Evolutionary conservation across 768 basidiomycete species (phyloP).

Genomic region (Imleria badia): DNA sequence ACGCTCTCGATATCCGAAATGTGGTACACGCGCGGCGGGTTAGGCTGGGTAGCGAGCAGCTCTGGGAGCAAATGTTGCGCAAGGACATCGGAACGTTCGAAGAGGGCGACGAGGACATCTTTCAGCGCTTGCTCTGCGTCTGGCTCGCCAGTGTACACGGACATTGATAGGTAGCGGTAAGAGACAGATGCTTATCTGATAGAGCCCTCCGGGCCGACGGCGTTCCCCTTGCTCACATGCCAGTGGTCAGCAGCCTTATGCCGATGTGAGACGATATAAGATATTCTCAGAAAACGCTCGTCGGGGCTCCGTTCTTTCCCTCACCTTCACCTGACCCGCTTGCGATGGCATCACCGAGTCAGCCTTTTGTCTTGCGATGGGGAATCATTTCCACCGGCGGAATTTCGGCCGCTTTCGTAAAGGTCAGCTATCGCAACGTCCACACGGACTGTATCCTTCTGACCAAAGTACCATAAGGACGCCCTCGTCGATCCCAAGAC

Average conservation of each 20-base stretch:
- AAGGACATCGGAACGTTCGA: constrained; percentile 69
- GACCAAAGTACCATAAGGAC: constrained; percentile 49
- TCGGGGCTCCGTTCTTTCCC: not conserved
- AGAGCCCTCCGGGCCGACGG: constrained; percentile 4
- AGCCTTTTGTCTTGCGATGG: constrained; percentile 62
- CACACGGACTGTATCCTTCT: not conserved
- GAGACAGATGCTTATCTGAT: constrained; percentile 8
- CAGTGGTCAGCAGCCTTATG: constrained; percentile 2
- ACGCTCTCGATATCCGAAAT: constrained; percentile 49
- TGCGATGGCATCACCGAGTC: constrained; percentile 18
- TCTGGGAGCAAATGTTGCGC: constrained; percentile 52
- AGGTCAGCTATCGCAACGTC: constrained; percentile 41
- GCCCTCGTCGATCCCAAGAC: constrained; percentile 71
- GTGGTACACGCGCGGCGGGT: constrained; percentile 17
- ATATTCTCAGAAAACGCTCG: not conserved
- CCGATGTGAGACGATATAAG: constrained; percentile 1
- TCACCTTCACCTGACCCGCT: not conserved
- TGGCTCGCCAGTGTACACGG: not conserved
- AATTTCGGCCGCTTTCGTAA: constrained; percentile 68
- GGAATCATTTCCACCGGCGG: constrained; percentile 84
- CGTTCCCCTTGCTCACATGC: constrained; percentile 1
- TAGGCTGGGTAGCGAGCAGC: constrained; percentile 36
- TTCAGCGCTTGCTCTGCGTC: constrained; percentile 26
- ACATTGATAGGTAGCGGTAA: constrained; percentile 1
- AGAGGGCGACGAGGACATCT: constrained; percentile 43